These are phyloP conservation scores for Mortierella sp. DNA, from an alignment of 371 early-diverging fungal genomes.

Conservation along the genomic window DNA sequence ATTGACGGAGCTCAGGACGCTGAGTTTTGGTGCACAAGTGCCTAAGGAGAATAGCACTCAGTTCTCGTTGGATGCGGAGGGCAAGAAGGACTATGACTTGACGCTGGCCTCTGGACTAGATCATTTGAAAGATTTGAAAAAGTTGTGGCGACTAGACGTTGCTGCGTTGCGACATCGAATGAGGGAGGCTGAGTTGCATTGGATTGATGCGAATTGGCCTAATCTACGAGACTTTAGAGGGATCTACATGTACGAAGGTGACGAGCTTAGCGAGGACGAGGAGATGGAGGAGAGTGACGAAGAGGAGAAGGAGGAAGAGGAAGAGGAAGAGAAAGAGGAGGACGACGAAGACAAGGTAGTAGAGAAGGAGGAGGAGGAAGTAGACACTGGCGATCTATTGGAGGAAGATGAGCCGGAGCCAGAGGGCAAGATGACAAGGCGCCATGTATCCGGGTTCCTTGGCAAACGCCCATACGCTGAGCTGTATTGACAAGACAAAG, in stretches of 20 bases:
- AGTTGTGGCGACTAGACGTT: not conserved
- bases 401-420: not conserved
- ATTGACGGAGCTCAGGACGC: conserved; percentile 6
- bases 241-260: not conserved
- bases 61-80: not conserved
- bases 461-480: not conserved
- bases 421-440: conserved; percentile 3
- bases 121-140: not conserved
- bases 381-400: not conserved
- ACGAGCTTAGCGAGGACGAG: not conserved
- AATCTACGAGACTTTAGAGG: not conserved
- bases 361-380: not conserved
- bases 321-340: not conserved
- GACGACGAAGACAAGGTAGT: not conserved
- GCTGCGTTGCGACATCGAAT: not conserved
- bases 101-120: not conserved
- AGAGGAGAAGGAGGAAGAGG: no score
- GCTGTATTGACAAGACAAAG: not conserved
- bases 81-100: not conserved
- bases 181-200: not conserved
- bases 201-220: not conserved
- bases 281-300: not conserved
- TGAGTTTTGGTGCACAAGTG: conserved; percentile 8
- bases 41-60: not conserved
- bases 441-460: not conserved